These are phyloP conservation scores for Cyberlindnera nakhonratchasimensis DNA, from an alignment of 805 yeast genomes.

Conservation along the genomic window DNA sequence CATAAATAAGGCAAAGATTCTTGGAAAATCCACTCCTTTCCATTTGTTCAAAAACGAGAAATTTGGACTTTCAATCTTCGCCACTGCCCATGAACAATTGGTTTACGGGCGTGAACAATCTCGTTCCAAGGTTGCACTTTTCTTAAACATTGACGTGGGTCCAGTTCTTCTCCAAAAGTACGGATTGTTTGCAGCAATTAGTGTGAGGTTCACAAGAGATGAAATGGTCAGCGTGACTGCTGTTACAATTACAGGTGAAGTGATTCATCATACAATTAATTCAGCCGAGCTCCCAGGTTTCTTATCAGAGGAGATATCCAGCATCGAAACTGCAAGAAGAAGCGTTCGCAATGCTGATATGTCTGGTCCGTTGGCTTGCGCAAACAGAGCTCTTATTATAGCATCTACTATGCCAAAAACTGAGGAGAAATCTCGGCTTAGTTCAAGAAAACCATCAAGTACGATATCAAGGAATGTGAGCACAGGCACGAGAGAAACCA, in stretches of 20 bases:
- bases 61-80: slow-evolving; percentile 44
- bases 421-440: not conserved
- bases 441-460: slow-evolving; percentile 15
- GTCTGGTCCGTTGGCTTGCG: slow-evolving; percentile 11
- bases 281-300: slow-evolving; percentile 33
- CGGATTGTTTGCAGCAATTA: slow-evolving; percentile 45
- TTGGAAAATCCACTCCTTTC: slow-evolving; percentile 79
- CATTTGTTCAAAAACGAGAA: slow-evolving; percentile 64
- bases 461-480: slow-evolving; percentile 6
- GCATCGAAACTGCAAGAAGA: slow-evolving; percentile 23
- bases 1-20: slow-evolving; percentile 63
- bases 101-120: slow-evolving; percentile 51
- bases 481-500: slow-evolving; percentile 16
- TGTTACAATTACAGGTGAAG: slow-evolving; percentile 24
- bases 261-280: slow-evolving; percentile 27
- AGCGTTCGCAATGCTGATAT: slow-evolving; percentile 9
- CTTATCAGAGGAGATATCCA: slow-evolving; percentile 38
- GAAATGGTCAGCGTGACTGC: slow-evolving; percentile 25
- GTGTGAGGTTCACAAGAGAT: slow-evolving; percentile 40
- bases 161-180: slow-evolving; percentile 33
- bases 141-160: slow-evolving; percentile 55
- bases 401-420: not conserved
- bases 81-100: slow-evolving; percentile 64
- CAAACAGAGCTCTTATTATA: slow-evolving; percentile 14
- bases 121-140: slow-evolving; percentile 61